A percentile compares a stretch with the other conserved stretches of the same genome.
Conservation (phyloP, 2,329 filamentous ascomycete species). For the Aureobasidium leucospermi region DNA sequence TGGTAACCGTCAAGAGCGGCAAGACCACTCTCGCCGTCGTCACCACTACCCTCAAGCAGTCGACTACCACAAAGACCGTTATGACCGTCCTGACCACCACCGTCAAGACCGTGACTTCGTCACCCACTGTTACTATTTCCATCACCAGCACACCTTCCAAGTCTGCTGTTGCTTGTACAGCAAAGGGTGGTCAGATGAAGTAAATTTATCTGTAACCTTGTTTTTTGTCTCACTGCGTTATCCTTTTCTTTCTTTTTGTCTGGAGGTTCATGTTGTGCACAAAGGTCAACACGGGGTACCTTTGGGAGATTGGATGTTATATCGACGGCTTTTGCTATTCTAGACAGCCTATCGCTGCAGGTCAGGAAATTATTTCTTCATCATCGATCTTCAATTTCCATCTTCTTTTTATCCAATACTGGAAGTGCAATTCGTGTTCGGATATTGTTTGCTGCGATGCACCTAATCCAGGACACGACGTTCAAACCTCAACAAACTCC, state of each 20-base stretch:
- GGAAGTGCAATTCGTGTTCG: no score
- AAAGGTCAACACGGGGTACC: no score
- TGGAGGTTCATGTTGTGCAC: no score
- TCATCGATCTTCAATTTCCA: no score
- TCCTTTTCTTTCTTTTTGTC: background rate
- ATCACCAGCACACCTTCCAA: slow-evolving; percentile 12
- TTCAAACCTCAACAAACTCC: background rate
- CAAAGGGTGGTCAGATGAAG: slow-evolving; percentile 19
- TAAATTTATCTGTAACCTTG: background rate
- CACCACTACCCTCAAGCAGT: background rate
- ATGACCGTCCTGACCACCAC: slow-evolving; percentile 7
- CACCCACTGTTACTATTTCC: slow-evolving; percentile 14
- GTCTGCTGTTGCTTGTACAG: slow-evolving; percentile 16
- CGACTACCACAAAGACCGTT: slow-evolving; percentile 10
- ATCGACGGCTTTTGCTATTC: no score
- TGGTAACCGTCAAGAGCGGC: slow-evolving; percentile 9
- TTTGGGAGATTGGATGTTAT: no score
- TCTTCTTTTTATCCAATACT: no score
- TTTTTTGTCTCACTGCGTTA: background rate
- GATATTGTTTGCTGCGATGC: no score
- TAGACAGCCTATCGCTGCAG: no score
- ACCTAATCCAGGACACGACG: background rate
- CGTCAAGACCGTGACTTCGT: slow-evolving; percentile 7
- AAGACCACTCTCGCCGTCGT: slow-evolving; percentile 9
- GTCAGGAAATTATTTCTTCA: no score